Base-by-base conservation (phyloP, 192 early-diverging fungal species). In the Rhizophlyctis rosea region DNA sequence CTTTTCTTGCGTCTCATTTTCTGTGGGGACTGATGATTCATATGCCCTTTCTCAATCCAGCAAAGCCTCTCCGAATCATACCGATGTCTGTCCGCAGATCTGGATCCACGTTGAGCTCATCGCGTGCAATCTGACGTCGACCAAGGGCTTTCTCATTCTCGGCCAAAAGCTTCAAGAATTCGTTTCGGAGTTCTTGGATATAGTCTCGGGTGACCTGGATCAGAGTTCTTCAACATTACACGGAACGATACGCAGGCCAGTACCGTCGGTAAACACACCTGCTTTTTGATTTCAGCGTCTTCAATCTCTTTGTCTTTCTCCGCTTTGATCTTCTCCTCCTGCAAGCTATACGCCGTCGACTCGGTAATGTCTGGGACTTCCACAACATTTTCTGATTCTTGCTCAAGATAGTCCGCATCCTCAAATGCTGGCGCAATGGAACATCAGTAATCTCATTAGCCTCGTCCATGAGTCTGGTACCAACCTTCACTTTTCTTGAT, bases 261-360 rank as follows among this genome's bases (percentile, higher is more conserved):
- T 0, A 7, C 16, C 16, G 48, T 1, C 11, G 31, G 21, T 27
- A 29, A 21, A 5, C 35, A 18, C n/a, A 66, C 64, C 58, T 81
- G 78, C 67, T 86, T 86, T 54, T 79, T 76, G 0, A 32, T 18
- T 65, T 86, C 83, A 2, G 84, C 84, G 33, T 76, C 68, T 50
- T 67, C 73, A 13, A 78, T 24, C 61, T 86, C 83, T 24, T 72
- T 67, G 61, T 86, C 84, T 24, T 74, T 74, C 39, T 86, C 81
- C 3, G 78, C 68, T 61, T 82, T 83, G 34, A 86, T 61, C 59
- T 86, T 86, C 4, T 65, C 65, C 52, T 86, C 83, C 56, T 86
- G 82, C 30, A 86, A 68, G 21, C 74, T 70, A 62, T 86, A 86
- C 9, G 69, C 69, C 27, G 24, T 68, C 11, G 67, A 65, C 24